These are phyloP conservation scores for Cryptococcus maquisensis DNA, from an alignment of 1,284 basidiomycete species.

Conservation along the genomic window DNA sequence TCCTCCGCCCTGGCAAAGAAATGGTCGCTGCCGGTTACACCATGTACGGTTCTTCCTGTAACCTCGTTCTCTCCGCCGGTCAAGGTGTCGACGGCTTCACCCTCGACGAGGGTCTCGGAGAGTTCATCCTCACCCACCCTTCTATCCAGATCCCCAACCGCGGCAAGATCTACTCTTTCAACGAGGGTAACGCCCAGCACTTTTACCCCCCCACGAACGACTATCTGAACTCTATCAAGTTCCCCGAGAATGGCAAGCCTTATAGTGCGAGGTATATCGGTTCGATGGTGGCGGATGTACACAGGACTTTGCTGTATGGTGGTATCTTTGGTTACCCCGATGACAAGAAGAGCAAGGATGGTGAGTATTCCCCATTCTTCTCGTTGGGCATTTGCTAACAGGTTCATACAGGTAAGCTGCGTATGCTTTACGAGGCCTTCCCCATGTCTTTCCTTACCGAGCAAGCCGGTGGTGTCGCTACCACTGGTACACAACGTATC, in stretches of 20 bases:
- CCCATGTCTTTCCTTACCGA: slow-evolving; percentile 98
- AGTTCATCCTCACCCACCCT: slow-evolving; percentile 98
- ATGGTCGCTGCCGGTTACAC: slow-evolving; percentile 99
- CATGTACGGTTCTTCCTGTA: slow-evolving; percentile 98
- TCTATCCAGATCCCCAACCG: slow-evolving; percentile 89
- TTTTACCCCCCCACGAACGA: slow-evolving; percentile 80
- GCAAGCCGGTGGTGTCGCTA: slow-evolving; percentile 94
- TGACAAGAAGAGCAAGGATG: slow-evolving; percentile 92
- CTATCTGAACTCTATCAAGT: slow-evolving; percentile 96
- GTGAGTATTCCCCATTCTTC: slow-evolving; percentile 16
- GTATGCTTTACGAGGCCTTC: slow-evolving; percentile 96
- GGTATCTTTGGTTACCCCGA: slow-evolving; percentile 98
- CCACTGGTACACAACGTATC: slow-evolving; percentile 86
- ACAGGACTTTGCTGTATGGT: slow-evolving; percentile 93
- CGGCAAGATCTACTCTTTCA: slow-evolving; percentile 99
- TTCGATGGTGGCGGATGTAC: slow-evolving; percentile 79
- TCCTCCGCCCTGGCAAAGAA: slow-evolving; percentile 86
- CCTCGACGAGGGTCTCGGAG: slow-evolving; percentile 85
- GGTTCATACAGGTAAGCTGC: slow-evolving; percentile 68
- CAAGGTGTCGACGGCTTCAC: slow-evolving; percentile 98
- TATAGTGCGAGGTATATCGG: slow-evolving; percentile 96
- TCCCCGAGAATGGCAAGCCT: slow-evolving; percentile 64
- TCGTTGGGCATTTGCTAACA: not conserved
- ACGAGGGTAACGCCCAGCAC: slow-evolving; percentile 95
- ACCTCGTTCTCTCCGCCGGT: slow-evolving; percentile 92